Evolutionary conservation across 1,284 basidiomycete genomes (phyloP), one percentile per base, ranked within the genome.

Genomic region (Ustilago lituana): DNA sequence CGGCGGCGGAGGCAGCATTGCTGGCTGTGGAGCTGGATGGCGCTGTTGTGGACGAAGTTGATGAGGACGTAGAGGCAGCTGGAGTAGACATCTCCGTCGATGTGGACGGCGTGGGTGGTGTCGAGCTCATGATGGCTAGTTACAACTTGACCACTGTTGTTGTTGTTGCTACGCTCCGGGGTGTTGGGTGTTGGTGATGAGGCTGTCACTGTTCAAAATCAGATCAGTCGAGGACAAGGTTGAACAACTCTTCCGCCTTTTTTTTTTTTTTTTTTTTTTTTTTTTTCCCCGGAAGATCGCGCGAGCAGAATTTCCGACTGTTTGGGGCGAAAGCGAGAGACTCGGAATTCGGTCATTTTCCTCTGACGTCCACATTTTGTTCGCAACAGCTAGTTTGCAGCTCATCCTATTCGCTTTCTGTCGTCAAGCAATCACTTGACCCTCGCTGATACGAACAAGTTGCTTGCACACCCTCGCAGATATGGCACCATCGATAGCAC

Each of bases 241-340:
- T n/a, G n/a, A n/a, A n/a, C n/a, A n/a, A n/a, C n/a, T n/a, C n/a
- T n/a, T n/a, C n/a, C n/a, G n/a, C n/a, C n/a, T n/a, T n/a, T n/a
- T n/a, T n/a, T n/a, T n/a, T n/a, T n/a, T n/a, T n/a, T n/a, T n/a
- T n/a, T n/a, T n/a, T n/a, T n/a, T n/a, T n/a, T n/a, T n/a, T 14
- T 20, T 29, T 44, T 53, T 43, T 53, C 36, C 46, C 41, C 45
- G 53, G 44, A 55, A 55, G 44, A 47, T 40, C 53, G 45, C 22
- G 53, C 38, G 35, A 31, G 4, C 39, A 41, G 15, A 36, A 36
- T 36, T n/a, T 36, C 33, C 11, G 33, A 9, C 15, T 14, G n/a
- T 14, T 36, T 36, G n/a, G n/a, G n/a, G n/a, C 17, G 7, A 29
- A 33, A 36, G 22, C n/a, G 12, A 19, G 20, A 37, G 20, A 19